Base-by-base conservation (phyloP, 129 eudicot species). In the Arctium lappa region DNA sequence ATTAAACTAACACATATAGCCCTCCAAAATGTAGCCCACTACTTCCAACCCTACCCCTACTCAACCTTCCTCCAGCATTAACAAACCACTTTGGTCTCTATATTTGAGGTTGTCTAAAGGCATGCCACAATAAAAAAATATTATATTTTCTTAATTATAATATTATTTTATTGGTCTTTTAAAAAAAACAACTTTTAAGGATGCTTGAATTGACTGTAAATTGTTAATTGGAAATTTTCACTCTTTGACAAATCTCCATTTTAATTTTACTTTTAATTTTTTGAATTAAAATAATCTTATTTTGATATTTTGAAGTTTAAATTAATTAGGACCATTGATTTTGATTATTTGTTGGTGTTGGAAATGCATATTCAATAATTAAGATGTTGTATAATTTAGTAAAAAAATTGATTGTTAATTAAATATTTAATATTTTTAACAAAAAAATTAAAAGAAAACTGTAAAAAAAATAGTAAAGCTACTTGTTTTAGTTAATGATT, bases 11-110 rank as follows among this genome's bases (percentile, higher is more conserved):
- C 44, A 84, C 63, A 73, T 32, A 22, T 80, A 86, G 84, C 75
- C 78, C 88, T 85, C 73, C 83, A 86, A 81, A 76, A 78, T 84
- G 83, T 87, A 87, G 87, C 88, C 82, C 86, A 72, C 87, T 82
- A 79, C 76, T 22, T 62, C 83, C 87, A 83, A 48, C 56, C 75
- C 70, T n/a, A 56, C 27, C 80, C 85, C 82, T 85, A 69, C 13
- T 82, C 62, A 85, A 85, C 80, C 86, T 79, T 84, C 88, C 48
- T 44, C 88, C 86, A 77, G 79, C 82, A 73, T 56, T 84, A 77
- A 40, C 74, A 75, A 77, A 80, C 86, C 84, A 88, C 68, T 44
- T 22, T 83, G 83, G 87, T 80, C 83, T 73, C 87, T 56, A 76
- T 18, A 79, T 18, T 33, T 82, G 34, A 38, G 63, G 81, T 76